A percentile compares a stretch with the other conserved stretches of the same genome.
phyloP scores from a whole-genome alignment of 306 rosid species.

The barrel medic (Medicago truncatula) region MtrunA17r5.0-ANR NC_053043.1:36112501-36113000 shows the following conservation, averaged over 20 bases:
- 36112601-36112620: background rate
- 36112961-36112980: background rate
- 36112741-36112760: background rate
- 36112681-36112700: background rate
- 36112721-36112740: background rate
- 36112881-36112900: background rate
- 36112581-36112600: background rate
- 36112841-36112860: conserved; percentile 2
- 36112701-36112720: background rate
- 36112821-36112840: conserved; percentile 14
- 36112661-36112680: background rate
- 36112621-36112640: background rate
- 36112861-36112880: background rate
- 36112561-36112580: background rate
- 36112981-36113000: background rate
- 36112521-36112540: background rate
- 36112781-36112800: background rate
- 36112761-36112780: background rate
- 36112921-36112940: conserved; percentile 32
- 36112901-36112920: background rate
- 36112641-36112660: background rate
- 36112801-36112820: background rate
- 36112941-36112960: conserved; percentile 3
- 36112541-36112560: background rate
- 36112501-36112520: background rate